Evolutionary conservation across 2,329 filamentous ascomycete genomes (phyloP), one percentile per base, ranked within the genome.

Genomic region (Lachnellula cervina): DNA sequence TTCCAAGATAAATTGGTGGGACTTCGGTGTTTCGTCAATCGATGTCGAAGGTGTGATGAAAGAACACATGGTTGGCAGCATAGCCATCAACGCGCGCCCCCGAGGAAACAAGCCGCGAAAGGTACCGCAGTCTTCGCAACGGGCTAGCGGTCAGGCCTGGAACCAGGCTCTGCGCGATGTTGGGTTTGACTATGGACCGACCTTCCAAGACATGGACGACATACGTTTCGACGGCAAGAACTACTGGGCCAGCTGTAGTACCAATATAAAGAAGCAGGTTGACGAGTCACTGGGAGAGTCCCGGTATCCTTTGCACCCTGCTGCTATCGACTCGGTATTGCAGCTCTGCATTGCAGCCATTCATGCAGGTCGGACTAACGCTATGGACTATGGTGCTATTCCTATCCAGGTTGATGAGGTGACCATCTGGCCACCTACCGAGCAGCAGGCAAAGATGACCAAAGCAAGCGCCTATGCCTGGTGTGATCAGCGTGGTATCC

Each of bases 271-370:
- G 51, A 49, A 54, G 17, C 4, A 42, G 4, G 61, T 63, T 4
- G 61, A 58, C 19, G 49, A 47, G 50, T 40, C 19, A 16, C 42
- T 21, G 28, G 67, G 64, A 21, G 74, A 77, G 59, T 73, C 71
- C 72, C 42, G 64, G 2, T 52, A 56, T 38, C 17, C 81, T 5
- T 73, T 83, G 23, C 80, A 83, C 56, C 80, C 80, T 0, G 74
- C 78, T 4, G 81, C 80, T 0, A 69, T 83, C n/a, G 80, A 83
- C 59, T 69, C 77, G 2, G 76, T 82, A 68, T 74, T 83, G 34
- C 80, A 83, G 54, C 74, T 74, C 1, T 70, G 78, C 25, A 43
- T 55, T n/a, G 32, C 61, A 1, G 62, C 69, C 17, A 65, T 70
- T 35, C 62, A 70, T 34, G 60, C 64, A 0, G 69, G 69, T 2